Conservation (phyloP, 306 rosid genomes). For the Morella rubra region DNA sequence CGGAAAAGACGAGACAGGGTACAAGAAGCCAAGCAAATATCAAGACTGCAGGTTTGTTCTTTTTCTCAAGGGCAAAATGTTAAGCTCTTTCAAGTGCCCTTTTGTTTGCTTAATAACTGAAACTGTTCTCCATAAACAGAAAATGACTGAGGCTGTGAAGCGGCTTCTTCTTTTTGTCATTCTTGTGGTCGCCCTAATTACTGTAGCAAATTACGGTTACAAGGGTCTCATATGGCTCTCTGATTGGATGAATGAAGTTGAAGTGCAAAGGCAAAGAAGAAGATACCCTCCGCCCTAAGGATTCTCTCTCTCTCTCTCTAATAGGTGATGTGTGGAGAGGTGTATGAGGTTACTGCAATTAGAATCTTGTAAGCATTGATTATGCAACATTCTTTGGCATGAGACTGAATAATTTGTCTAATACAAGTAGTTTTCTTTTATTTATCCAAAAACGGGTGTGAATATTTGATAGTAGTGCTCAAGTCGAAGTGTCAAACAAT, state of each 20-base stretch:
- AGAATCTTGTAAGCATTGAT: background rate
- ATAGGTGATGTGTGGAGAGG: background rate
- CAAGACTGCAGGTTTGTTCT: constrained; percentile 63
- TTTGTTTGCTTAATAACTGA: constrained; percentile 25
- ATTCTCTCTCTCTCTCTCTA: background rate
- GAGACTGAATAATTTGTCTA: no score
- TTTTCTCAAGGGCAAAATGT: constrained; percentile 5
- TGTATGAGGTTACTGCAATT: background rate
- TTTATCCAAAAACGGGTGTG: background rate
- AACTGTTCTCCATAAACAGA: constrained; percentile 48
- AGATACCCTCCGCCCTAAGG: constrained; percentile 42
- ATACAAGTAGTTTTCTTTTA: no score
- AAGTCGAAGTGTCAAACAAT: no score
- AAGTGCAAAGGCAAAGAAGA: constrained; percentile 52
- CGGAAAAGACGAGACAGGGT: constrained; percentile 54
- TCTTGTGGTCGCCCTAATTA: constrained; percentile 45
- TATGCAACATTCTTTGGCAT: background rate
- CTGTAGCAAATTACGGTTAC: constrained; percentile 52
- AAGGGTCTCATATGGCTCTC: constrained; percentile 65
- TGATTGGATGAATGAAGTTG: constrained; percentile 93
- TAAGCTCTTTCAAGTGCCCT: background rate
- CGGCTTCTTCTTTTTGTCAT: constrained; percentile 43
- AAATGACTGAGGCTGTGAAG: constrained; percentile 45
- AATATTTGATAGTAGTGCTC: background rate
- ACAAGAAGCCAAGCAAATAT: constrained; percentile 47